Evolutionary conservation across 139 green algal species (phyloP).

Genomic region (Pleodorina starrii): DNA sequence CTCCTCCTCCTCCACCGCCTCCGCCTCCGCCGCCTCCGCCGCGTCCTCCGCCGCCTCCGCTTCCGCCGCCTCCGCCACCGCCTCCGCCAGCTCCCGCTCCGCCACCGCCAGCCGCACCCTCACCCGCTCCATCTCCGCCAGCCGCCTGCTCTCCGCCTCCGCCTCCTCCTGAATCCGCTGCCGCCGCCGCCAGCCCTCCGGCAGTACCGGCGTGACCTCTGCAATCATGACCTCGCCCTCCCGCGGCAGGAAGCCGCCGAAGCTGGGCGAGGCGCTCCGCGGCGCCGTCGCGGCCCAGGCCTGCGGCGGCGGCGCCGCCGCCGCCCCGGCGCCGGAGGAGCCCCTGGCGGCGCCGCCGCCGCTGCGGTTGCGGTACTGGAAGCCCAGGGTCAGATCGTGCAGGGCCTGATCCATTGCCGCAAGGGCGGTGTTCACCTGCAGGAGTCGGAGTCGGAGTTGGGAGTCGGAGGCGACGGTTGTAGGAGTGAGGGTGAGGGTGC

Average conservation of each 20-base stretch:
- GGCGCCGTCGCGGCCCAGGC: background rate
- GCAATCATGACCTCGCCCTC: background rate
- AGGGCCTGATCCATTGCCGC: background rate
- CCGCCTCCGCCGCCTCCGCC: background rate
- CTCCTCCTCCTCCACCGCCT: background rate
- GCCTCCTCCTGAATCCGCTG: background rate
- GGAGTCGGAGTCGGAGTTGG: no score
- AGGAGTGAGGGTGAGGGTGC: no score
- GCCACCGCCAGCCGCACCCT: background rate
- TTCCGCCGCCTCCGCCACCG: constrained; percentile 10
- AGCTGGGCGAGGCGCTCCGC: background rate
- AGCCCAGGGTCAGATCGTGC: background rate
- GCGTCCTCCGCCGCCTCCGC: background rate
- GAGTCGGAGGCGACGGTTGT: no score
- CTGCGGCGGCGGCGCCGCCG: background rate
- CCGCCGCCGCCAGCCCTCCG: background rate
- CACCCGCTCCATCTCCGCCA: background rate
- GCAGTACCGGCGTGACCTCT: background rate
- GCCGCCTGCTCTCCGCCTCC: background rate
- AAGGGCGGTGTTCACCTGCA: background rate
- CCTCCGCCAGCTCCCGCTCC: constrained; percentile 6
- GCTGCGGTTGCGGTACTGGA: background rate
- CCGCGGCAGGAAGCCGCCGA: background rate
- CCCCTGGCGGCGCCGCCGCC: background rate
- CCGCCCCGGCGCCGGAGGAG: no score